These are phyloP conservation scores for Colletotrichum eremochloae DNA, from an alignment of 2,329 filamentous ascomycete genomes.

Conservation along the genomic window DNA sequence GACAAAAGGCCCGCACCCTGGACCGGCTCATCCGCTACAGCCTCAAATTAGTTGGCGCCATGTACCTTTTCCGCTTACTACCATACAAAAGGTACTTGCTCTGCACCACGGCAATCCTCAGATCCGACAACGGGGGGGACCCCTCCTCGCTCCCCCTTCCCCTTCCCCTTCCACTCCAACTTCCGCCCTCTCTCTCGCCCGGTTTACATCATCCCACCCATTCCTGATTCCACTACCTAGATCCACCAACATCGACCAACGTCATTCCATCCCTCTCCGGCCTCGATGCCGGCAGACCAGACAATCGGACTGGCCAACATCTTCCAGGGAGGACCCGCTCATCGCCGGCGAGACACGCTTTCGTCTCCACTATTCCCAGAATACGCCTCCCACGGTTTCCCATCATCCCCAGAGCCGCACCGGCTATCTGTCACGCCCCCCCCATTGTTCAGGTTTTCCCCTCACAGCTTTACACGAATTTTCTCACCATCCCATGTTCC, in stretches of 20 bases:
- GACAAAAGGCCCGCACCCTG: slow-evolving; percentile 13
- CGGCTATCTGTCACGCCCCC: slow-evolving; percentile 7
- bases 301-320: neutral
- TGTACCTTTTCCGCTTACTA: neutral
- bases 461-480: neutral
- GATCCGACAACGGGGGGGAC: slow-evolving; percentile 2
- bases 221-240: slow-evolving; percentile 3
- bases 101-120: neutral
- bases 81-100: slow-evolving; percentile 3
- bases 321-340: slow-evolving; percentile 13
- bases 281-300: neutral
- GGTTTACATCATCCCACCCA: slow-evolving; percentile 37
- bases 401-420: slow-evolving; percentile 29
- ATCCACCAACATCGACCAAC: slow-evolving; percentile 29
- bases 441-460: too few species aligned
- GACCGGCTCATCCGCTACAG: slow-evolving; percentile 14
- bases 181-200: slow-evolving; percentile 3
- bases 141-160: neutral
- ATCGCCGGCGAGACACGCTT: neutral
- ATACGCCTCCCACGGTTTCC: slow-evolving; percentile 12
- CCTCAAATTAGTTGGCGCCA: neutral
- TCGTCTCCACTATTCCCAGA: slow-evolving; percentile 19
- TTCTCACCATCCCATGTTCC: neutral
- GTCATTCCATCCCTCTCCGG: slow-evolving; percentile 27
- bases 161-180: neutral